These are phyloP conservation scores for Arabis alpina DNA, from an alignment of 345 rosid species.

Conservation along the genomic window DNA sequence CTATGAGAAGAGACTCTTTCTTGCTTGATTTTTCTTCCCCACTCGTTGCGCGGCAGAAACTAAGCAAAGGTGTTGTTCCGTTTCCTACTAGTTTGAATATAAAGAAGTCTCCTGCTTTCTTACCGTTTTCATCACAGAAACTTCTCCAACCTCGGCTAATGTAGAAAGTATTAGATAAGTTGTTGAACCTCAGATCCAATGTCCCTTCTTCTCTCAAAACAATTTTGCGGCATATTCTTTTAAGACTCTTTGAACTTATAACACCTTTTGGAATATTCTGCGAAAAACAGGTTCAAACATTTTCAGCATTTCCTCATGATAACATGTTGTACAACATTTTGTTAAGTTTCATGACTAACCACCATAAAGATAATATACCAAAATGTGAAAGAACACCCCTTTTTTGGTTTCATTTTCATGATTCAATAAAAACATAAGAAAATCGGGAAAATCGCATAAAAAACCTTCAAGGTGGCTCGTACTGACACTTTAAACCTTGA, in stretches of 20 bases:
- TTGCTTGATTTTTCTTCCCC: neutral
- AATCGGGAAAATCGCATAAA: too few species aligned
- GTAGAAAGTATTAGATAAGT: conserved; percentile 3
- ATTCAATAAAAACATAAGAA: too few species aligned
- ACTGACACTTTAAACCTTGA: too few species aligned
- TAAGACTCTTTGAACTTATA: neutral
- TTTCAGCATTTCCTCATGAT: conserved; percentile 1
- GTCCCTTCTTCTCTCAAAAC: neutral
- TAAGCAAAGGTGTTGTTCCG: neutral
- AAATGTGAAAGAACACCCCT: neutral
- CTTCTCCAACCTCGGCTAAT: conserved; percentile 22
- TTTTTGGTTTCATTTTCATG: neutral
- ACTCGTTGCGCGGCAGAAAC: neutral
- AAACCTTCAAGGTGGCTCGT: too few species aligned
- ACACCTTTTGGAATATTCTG: conserved; percentile 7
- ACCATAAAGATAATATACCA: neutral
- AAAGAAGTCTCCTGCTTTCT: neutral
- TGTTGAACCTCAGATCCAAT: neutral
- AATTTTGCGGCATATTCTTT: neutral
- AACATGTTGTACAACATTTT: neutral
- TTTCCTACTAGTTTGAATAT: conserved; percentile 2
- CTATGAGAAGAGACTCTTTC: neutral
- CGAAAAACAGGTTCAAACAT: conserved; percentile 8
- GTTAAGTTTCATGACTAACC: neutral
- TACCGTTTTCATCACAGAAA: conserved; percentile 1